Base-by-base conservation (phyloP, 2,329 filamentous ascomycete genomes). In the Geosmithia morbida region DNA sequence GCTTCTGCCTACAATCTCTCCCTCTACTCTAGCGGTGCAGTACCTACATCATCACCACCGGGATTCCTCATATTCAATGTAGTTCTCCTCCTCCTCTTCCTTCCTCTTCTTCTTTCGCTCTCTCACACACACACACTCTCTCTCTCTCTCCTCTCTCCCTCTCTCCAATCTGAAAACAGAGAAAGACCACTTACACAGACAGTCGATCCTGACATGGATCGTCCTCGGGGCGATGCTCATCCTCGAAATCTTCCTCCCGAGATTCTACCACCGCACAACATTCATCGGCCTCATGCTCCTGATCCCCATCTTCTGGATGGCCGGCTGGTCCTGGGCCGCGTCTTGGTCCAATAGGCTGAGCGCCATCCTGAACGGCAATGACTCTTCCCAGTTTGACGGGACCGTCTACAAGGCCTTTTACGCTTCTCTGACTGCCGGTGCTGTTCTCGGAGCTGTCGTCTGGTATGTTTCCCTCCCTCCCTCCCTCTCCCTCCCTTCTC, bases 51-150 rank as follows among this genome's bases (percentile, higher is more conserved):
- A 56, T 55, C 48, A 57, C 57, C 44, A 53, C 57, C 61, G 2
- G 66, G 63, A 37, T 69, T 73, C 51, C 57, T 71, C 42, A 65
- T 71, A 50, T 73, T 72, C 49, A 63, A 69, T 37, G 70, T 74
- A 53, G 57, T 67, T 54, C 47, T 48, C 37, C 41, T 55, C 43
- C 19, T 3, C 30, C 43, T 22, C n/a, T 37, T 6, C 16, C 18
- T 45, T 19, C 22, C 17, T 10, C 37, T 30, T 40, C 45, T 20
- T 41, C 45, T 29, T 5, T 40, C n/a, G n/a, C n/a, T n/a, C n/a
- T n/a, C n/a, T n/a, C n/a, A n/a, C n/a, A n/a, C n/a, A 26, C 22
- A 26, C 8, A 26, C 22, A 26, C 8, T 26, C 8, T 8, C 22
- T 8, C 8, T 20, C 33, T 2, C 7, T 16, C 39, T n/a, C 39